Conservation (phyloP, 495 filamentous ascomycete genomes). For the Tuber brumale region DNA sequence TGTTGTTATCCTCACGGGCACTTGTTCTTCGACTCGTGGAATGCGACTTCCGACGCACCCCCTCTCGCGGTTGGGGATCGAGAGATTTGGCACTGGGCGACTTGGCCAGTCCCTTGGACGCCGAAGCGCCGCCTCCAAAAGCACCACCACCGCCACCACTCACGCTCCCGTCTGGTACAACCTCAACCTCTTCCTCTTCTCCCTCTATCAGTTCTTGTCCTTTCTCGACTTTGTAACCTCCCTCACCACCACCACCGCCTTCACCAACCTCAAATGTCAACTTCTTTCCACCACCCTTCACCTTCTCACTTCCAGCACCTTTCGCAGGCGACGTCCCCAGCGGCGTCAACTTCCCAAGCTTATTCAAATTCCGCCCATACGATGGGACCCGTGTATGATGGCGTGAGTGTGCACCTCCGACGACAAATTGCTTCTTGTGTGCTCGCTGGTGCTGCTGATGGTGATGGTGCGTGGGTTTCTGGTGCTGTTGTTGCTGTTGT, state of each 20-base stretch:
- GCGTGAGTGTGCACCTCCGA: constrained; percentile 33
- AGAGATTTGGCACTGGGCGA: constrained; percentile 40
- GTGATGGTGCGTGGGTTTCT: constrained; percentile 29
- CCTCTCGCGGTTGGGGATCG: constrained; percentile 31
- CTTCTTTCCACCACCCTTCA: constrained; percentile 32
- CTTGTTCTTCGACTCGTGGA: not conserved
- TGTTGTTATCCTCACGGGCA: not conserved
- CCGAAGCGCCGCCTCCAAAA: constrained; percentile 9
- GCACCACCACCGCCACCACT: constrained; percentile 23
- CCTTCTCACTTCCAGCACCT: constrained; percentile 18
- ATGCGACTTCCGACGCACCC: constrained; percentile 17
- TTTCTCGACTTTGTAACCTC: constrained; percentile 32
- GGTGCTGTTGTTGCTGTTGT: constrained; percentile 21
- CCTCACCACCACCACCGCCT: constrained; percentile 18
- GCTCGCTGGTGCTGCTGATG: constrained; percentile 10
- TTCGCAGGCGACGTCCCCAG: constrained; percentile 28
- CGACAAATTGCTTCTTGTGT: constrained; percentile 33
- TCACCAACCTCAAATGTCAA: constrained; percentile 36
- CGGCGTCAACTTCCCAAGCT: constrained; percentile 41
- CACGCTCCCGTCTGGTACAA: constrained; percentile 12
- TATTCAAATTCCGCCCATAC: constrained; percentile 45
- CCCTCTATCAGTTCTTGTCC: not conserved
- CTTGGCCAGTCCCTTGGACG: constrained; percentile 32
- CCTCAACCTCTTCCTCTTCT: constrained; percentile 7
- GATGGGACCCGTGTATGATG: constrained; percentile 43